Conservation (phyloP, 768 basidiomycete species). For the Phaeotremella skinneri region DNA sequence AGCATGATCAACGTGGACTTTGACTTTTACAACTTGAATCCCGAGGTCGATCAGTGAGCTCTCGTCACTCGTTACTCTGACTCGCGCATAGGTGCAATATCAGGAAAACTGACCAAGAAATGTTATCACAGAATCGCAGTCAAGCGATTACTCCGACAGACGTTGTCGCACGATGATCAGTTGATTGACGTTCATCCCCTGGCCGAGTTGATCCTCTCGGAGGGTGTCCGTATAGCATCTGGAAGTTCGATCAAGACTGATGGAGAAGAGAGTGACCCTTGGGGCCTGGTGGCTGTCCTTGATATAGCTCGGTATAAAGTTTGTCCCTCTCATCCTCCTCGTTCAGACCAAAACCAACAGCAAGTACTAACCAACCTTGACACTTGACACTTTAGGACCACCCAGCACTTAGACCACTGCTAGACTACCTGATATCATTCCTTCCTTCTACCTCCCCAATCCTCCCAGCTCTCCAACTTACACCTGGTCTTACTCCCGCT, state of each 20-base stretch:
- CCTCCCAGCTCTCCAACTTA: constrained; percentile 46
- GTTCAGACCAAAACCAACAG: constrained; percentile 10
- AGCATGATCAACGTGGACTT: constrained; percentile 81
- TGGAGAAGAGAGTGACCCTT: constrained; percentile 83
- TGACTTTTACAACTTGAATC: constrained; percentile 87
- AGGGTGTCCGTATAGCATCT: constrained; percentile 56
- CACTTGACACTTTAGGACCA: constrained; percentile 59
- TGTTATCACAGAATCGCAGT: constrained; percentile 55
- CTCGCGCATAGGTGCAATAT: no score
- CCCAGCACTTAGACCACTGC: constrained; percentile 66
- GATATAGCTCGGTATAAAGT: constrained; percentile 72
- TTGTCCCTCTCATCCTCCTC: constrained; percentile 18
- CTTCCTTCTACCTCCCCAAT: constrained; percentile 58
- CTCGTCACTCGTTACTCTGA: not conserved
- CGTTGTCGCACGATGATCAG: constrained; percentile 76
- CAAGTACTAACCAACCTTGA: constrained; percentile 5
- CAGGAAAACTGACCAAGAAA: no score
- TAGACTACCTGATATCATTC: constrained; percentile 66
- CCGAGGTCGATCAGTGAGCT: constrained; percentile 71
- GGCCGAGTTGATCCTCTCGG: constrained; percentile 71
- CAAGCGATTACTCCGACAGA: constrained; percentile 55
- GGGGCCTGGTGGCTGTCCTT: constrained; percentile 77
- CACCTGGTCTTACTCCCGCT: constrained; percentile 62
- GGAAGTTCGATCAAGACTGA: constrained; percentile 93
- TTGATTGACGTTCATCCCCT: constrained; percentile 68